Percentiles rank a stretch among this genome's conserved stretches.
Conservation (phyloP, 176 grass and related monocot genomes). For the Lolium perenne region DNA sequence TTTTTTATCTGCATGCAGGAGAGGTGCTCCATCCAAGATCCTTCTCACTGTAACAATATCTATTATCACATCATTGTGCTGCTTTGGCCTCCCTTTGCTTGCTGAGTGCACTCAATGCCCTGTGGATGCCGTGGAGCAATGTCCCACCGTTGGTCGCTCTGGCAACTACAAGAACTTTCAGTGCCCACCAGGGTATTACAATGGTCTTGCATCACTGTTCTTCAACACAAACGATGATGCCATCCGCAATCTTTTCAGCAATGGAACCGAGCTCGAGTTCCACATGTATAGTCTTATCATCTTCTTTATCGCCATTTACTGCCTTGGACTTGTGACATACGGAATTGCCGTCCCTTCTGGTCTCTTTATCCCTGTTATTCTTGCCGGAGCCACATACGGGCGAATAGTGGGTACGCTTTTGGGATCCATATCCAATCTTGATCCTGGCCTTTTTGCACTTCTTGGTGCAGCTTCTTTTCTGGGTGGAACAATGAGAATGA, state of each 20-base stretch:
- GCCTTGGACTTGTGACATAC: constrained; percentile 76
- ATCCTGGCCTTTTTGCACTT: constrained; percentile 81
- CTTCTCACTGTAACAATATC: constrained; percentile 79
- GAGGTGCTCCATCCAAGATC: constrained; percentile 82
- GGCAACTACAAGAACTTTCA: constrained; percentile 89
- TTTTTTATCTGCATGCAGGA: constrained; percentile 61
- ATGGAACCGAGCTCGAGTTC: constrained; percentile 63
- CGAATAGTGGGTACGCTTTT: constrained; percentile 79
- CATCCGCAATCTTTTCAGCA: constrained; percentile 91
- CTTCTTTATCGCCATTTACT: constrained; percentile 76
- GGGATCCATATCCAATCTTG: constrained; percentile 64
- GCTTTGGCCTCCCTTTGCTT: constrained; percentile 82
- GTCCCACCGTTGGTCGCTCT: constrained; percentile 73
- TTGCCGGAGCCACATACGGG: constrained; percentile 76
- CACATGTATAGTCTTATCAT: constrained; percentile 68
- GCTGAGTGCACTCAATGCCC: constrained; percentile 71
- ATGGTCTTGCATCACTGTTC: constrained; percentile 84
- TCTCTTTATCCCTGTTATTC: constrained; percentile 95
- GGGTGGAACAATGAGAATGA: constrained; percentile 95
- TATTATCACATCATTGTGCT: constrained; percentile 79
- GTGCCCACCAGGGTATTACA: constrained; percentile 84
- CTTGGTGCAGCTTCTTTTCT: constrained; percentile 88
- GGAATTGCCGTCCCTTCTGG: constrained; percentile 86
- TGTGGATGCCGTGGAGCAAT: constrained; percentile 50
- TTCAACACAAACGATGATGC: constrained; percentile 97